Evolutionary conservation across 2,329 filamentous ascomycete genomes (phyloP), one percentile per base, ranked within the genome.

Genomic region (Mariannaea elegans): DNA sequence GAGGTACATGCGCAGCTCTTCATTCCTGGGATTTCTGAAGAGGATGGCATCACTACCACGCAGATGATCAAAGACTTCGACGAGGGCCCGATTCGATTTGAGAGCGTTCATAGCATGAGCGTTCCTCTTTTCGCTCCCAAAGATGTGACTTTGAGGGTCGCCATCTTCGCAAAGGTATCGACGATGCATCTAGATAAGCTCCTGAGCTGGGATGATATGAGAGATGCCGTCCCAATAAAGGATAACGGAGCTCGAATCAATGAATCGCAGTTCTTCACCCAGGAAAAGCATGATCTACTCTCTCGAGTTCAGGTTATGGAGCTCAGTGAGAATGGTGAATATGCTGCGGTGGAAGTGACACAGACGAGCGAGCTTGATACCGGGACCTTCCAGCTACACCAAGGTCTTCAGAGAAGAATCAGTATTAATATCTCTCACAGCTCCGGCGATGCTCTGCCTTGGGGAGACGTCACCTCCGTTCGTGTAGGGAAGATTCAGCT

Each of bases 81-180:
- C 69, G 95, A 99, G 76, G 90, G 92, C 0, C 88, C 94, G 0
- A 89, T 99, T 56, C 90, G 92, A 4, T 99, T 99, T 68, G 94
- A 98, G 77, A 99, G 95, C 76, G 94, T 98, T 48, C 95, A 99
- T 80, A 97, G 93, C 76, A 97, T 99, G 93, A 97, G 93, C 73
- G 84, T 99, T 52, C 92, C 94, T 4, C 82, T 97, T 32, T 90
- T 90, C 41, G 74, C 76, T 5, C 87, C 93, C 1, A 86, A 85
- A 19, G 89, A 90, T 45, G 88, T 93, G 1, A 90, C 88, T 21
- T 78, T 99, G 53, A 87, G 95, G 54, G 91, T 97, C 8, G 93
- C 93, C 47, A 91, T 99, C 61, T 98, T 97, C 74, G 94, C 95
- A 16, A 90, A 90, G 72, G 92, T 97, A 32, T 95, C 93, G 1